These are phyloP conservation scores for Pseudogymnoascus pannorum DNA, from an alignment of 2,329 filamentous ascomycete genomes.

Conservation along the genomic window DNA sequence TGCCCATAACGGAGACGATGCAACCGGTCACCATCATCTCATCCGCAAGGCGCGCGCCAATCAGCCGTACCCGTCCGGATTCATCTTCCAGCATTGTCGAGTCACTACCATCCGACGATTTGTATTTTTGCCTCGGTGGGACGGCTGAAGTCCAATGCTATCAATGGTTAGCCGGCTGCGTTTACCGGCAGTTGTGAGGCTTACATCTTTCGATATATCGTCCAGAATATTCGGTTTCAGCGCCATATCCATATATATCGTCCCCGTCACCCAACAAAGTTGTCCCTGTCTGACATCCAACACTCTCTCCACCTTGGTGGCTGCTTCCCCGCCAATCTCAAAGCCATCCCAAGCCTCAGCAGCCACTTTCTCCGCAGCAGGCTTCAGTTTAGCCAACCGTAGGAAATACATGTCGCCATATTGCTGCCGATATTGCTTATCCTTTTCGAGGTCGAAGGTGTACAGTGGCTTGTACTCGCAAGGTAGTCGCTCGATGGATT, in stretches of 20 bases:
- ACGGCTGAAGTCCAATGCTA: slow-evolving; percentile 87
- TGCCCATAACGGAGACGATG: slow-evolving; percentile 89
- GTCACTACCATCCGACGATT: slow-evolving; percentile 51
- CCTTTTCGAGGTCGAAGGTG: slow-evolving; percentile 65
- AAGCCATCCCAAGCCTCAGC: slow-evolving; percentile 69
- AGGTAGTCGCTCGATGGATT: slow-evolving; percentile 43
- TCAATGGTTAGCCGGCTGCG: not conserved
- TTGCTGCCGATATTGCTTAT: slow-evolving; percentile 81
- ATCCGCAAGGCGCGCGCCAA: slow-evolving; percentile 60
- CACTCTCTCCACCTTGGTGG: slow-evolving; percentile 74
- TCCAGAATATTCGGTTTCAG: slow-evolving; percentile 94
- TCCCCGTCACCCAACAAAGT: slow-evolving; percentile 90
- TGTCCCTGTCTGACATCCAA: slow-evolving; percentile 93
- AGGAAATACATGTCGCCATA: slow-evolving; percentile 98
- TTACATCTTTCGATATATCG: slow-evolving; percentile 85
- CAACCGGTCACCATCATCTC: slow-evolving; percentile 82
- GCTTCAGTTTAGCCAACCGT: slow-evolving; percentile 79
- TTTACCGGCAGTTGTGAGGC: slow-evolving; percentile 21
- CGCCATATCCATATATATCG: slow-evolving; percentile 95
- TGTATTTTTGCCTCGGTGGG: slow-evolving; percentile 68
- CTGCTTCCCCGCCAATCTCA: slow-evolving; percentile 68
- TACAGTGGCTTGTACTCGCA: slow-evolving; percentile 67
- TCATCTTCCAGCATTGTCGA: slow-evolving; percentile 89
- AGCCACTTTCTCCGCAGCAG: slow-evolving; percentile 69
- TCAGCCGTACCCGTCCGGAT: slow-evolving; percentile 76